Conservation (phyloP, 768 basidiomycete species). For the Xerocomus brunneocitrinus region DNA sequence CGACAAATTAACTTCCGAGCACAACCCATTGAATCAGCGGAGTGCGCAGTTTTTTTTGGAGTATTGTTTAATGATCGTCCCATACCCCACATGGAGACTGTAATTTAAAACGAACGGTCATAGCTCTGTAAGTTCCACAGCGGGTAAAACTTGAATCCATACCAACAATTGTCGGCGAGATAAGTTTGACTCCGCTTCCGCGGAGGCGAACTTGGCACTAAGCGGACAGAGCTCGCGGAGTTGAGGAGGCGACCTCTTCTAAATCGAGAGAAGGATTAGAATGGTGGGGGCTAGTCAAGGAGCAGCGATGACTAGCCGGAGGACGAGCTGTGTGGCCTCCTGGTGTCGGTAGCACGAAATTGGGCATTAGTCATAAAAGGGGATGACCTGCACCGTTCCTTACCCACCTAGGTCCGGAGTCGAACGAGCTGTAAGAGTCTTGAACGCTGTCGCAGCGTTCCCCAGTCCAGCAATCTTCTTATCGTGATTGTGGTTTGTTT, state of each 20-base stretch:
- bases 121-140: constrained; percentile 1
- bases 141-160: not conserved
- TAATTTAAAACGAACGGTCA: not conserved
- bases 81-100: not conserved
- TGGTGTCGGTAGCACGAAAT: not conserved
- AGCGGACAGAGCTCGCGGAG: constrained; percentile 30
- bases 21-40: not conserved
- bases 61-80: not conserved
- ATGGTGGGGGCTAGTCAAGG: constrained; percentile 3
- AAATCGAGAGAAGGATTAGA: constrained; percentile 27
- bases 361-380: not conserved
- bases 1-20: not conserved
- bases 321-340: not conserved
- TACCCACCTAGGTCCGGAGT: not conserved
- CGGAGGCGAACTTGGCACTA: constrained; percentile 26
- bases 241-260: constrained; percentile 21
- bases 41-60: too few species aligned
- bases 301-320: not conserved
- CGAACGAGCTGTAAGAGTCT: not conserved
- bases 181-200: constrained; percentile 27
- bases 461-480: too few species aligned
- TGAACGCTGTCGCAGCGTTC: not conserved
- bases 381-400: not conserved
- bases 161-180: not conserved
- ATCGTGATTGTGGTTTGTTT: not conserved